Conservation (phyloP, 2,329 filamentous ascomycete species). For the Penicillium fuscoglaucum region DNA sequence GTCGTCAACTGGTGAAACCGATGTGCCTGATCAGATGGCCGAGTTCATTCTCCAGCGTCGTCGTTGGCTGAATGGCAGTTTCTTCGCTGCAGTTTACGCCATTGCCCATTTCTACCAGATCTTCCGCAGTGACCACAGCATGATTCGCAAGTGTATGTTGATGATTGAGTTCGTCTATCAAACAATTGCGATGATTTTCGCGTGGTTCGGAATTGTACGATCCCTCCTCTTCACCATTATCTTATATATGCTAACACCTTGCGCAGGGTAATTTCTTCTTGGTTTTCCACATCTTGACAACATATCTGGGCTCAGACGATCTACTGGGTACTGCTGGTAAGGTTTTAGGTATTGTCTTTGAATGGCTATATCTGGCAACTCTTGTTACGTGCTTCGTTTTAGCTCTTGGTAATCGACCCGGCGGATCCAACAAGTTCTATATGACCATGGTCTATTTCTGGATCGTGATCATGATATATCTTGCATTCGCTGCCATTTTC, state of each 20-base stretch:
- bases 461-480: conserved; percentile 90
- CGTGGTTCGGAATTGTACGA: conserved; percentile 81
- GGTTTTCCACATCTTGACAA: conserved; percentile 94
- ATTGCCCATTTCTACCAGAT: conserved; percentile 95
- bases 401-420: conserved; percentile 88
- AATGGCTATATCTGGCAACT: conserved; percentile 92
- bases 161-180: conserved; percentile 93
- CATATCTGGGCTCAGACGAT: conserved; percentile 68
- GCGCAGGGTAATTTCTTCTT: conserved; percentile 85
- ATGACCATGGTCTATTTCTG: conserved; percentile 99
- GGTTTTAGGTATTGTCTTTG: conserved; percentile 84
- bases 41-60: conserved; percentile 94
- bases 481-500: conserved; percentile 92
- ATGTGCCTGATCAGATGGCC: conserved; percentile 90
- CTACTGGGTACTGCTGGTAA: conserved; percentile 76
- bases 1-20: conserved; percentile 92
- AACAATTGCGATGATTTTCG: conserved; percentile 93
- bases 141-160: conserved; percentile 84
- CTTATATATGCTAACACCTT: neutral
- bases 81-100: conserved; percentile 96
- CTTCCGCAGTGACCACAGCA: conserved; percentile 86
- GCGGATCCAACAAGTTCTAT: conserved; percentile 91
- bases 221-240: neutral
- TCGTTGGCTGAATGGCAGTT: conserved; percentile 96
- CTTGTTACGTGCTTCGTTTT: conserved; percentile 94